Percentiles rank a stretch among this genome's conserved stretches.
phyloP scores from a whole-genome alignment of 305 asterid genomes.

The Stenogyne calaminthoides region DNA sequence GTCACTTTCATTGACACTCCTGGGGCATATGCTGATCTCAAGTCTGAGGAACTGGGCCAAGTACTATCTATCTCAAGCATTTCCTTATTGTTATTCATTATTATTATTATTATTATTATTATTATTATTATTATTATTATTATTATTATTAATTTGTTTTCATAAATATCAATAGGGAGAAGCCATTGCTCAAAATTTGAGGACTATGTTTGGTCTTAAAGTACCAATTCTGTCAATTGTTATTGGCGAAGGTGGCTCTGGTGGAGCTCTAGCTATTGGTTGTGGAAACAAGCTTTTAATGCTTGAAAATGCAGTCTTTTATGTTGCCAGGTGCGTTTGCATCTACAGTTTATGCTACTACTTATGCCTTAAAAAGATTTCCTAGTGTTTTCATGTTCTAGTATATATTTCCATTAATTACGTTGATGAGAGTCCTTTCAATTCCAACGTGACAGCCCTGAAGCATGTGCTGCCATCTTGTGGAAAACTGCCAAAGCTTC shows the following conservation, averaged over 20 bases:
- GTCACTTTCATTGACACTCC: slow-evolving; percentile 96
- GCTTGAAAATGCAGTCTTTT: slow-evolving; percentile 96
- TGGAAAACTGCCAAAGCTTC: slow-evolving; percentile 84
- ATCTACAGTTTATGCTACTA: slow-evolving; percentile 16
- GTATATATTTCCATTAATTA: slow-evolving; percentile 11
- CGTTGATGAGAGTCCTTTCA: background rate
- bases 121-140: too few relatives aligned
- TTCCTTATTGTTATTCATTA: slow-evolving; percentile 28
- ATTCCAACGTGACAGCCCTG: slow-evolving; percentile 69
- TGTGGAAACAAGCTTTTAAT: slow-evolving; percentile 84
- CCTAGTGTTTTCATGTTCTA: slow-evolving; percentile 10
- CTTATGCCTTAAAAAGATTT: slow-evolving; percentile 15
- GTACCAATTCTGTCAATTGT: slow-evolving; percentile 84
- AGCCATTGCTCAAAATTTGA: slow-evolving; percentile 87
- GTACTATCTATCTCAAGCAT: slow-evolving; percentile 42
- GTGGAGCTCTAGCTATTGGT: slow-evolving; percentile 96
- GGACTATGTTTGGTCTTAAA: slow-evolving; percentile 93
- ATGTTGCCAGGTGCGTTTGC: slow-evolving; percentile 76
- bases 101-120: too few relatives aligned
- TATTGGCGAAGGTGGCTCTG: slow-evolving; percentile 96
- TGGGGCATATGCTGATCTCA: slow-evolving; percentile 97
- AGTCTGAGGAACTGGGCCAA: slow-evolving; percentile 91
- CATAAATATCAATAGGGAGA: slow-evolving; percentile 59
- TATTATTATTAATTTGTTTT: background rate
- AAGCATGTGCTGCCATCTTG: slow-evolving; percentile 95